Evolutionary conservation across 257 asterid species (phyloP).

Genomic region (Hygrophila difformis): DNA sequence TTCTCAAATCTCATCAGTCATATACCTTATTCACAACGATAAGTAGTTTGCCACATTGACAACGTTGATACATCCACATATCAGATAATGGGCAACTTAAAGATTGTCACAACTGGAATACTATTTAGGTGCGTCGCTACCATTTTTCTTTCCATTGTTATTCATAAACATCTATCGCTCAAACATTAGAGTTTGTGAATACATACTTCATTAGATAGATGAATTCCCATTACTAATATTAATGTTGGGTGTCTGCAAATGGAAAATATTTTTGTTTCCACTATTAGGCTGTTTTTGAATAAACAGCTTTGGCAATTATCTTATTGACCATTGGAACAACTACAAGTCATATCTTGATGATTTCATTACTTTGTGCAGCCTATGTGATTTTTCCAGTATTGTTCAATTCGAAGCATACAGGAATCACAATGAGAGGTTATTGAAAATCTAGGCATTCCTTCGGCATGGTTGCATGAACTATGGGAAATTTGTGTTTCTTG

Average conservation of each 20-base stretch:
- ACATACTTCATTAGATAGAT: no score
- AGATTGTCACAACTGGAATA: slow-evolving; percentile 91
- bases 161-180: no score
- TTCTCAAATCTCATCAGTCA: slow-evolving; percentile 82
- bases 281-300: slow-evolving; percentile 72
- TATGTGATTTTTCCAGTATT: slow-evolving; percentile 81
- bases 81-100: slow-evolving; percentile 94
- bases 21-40: slow-evolving; percentile 93
- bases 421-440: slow-evolving; percentile 24
- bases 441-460: no score
- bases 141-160: no score
- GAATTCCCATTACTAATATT: no score
- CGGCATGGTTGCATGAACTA: no score
- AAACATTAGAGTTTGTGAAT: no score
- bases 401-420: slow-evolving; percentile 77
- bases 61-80: slow-evolving; percentile 88
- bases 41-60: slow-evolving; percentile 98
- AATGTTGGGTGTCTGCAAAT: no score
- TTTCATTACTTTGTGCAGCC: slow-evolving; percentile 1
- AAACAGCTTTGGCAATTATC: slow-evolving; percentile 82
- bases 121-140: slow-evolving; percentile 51
- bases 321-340: slow-evolving; percentile 74
- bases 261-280: no score
- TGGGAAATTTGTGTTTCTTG: slow-evolving; percentile 12
- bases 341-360: slow-evolving; percentile 74